phyloP scores from a whole-genome alignment of 2,329 filamentous ascomycete genomes.

The Bipolaris zeicola region DNA sequence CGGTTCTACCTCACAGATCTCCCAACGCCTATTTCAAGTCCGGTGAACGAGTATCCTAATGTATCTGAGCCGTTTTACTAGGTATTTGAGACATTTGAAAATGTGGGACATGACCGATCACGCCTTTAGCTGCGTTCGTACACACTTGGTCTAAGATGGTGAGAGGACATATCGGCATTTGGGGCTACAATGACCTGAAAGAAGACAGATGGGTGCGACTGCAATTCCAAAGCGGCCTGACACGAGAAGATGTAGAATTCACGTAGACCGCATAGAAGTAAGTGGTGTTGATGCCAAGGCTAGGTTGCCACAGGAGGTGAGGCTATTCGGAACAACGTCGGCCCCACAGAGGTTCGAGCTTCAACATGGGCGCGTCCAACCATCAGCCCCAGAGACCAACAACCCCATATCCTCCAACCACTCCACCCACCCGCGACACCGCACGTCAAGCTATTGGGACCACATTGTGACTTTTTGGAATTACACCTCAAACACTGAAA shows the following conservation, averaged over 20 bases:
- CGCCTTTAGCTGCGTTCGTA: not conserved
- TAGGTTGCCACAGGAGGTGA: constrained; percentile 4
- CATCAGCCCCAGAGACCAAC: constrained; percentile 9
- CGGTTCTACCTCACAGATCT: too few species aligned
- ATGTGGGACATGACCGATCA: too few species aligned
- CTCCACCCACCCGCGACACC: not conserved
- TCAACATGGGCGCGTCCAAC: constrained; percentile 16
- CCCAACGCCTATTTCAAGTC: too few species aligned
- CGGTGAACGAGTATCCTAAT: too few species aligned
- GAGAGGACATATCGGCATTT: not conserved
- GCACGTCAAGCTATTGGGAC: not conserved
- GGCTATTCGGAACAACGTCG: constrained; percentile 21
- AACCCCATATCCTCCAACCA: constrained; percentile 3
- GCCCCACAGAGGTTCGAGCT: constrained; percentile 23
- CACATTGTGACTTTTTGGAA: not conserved
- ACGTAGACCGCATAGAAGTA: not conserved
- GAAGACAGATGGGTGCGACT: not conserved
- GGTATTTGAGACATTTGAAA: too few species aligned
- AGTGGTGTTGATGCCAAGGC: not conserved
- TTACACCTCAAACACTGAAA: not conserved
- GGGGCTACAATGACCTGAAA: not conserved
- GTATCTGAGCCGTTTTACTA: too few species aligned
- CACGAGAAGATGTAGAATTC: not conserved
- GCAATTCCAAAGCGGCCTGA: not conserved
- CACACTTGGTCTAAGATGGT: not conserved